These are phyloP conservation scores for Corylus heterophylla DNA, from an alignment of 306 rosid species.

Conservation along the genomic window DNA sequence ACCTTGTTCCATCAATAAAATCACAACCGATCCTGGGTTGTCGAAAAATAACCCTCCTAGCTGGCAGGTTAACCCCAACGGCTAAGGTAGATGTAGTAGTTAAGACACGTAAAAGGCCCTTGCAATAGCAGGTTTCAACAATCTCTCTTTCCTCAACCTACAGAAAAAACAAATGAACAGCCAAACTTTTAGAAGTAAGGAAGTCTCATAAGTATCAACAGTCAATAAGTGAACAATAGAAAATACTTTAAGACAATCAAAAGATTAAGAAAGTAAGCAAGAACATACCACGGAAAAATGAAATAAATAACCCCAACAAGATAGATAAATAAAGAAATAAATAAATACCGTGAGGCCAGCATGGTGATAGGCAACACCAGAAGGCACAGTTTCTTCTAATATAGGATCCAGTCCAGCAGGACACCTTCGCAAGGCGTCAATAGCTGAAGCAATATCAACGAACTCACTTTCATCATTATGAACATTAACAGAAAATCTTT, in stretches of 20 bases:
- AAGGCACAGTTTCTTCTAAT: constrained; percentile 82
- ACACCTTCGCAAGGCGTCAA: constrained; percentile 73
- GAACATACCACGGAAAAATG: constrained; percentile 4
- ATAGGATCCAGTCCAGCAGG: constrained; percentile 93
- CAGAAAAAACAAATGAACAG: constrained; percentile 19
- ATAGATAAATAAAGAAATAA: constrained; percentile 3
- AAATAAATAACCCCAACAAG: constrained; percentile 20
- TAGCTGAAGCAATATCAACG: constrained; percentile 61
- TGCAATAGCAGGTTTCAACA: constrained; percentile 90
- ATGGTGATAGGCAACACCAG: constrained; percentile 97
- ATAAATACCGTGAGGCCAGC: constrained; percentile 92
- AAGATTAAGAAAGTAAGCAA: constrained; percentile 22
- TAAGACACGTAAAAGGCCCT: constrained; percentile 86
- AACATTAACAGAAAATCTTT: constrained; percentile 48
- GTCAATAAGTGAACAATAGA: neutral
- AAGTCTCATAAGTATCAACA: constrained; percentile 21
- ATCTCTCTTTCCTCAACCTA: constrained; percentile 98
- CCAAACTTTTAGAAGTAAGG: constrained; percentile 16
- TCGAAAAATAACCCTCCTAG: constrained; percentile 95
- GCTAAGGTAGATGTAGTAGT: constrained; percentile 98
- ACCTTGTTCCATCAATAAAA: constrained; percentile 91
- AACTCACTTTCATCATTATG: constrained; percentile 57
- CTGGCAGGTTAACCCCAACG: constrained; percentile 97
- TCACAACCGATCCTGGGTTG: constrained; percentile 93
- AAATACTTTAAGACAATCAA: neutral